These are phyloP conservation scores for Penicillium taxi DNA, from an alignment of 495 filamentous ascomycete genomes.

Conservation along the genomic window DNA sequence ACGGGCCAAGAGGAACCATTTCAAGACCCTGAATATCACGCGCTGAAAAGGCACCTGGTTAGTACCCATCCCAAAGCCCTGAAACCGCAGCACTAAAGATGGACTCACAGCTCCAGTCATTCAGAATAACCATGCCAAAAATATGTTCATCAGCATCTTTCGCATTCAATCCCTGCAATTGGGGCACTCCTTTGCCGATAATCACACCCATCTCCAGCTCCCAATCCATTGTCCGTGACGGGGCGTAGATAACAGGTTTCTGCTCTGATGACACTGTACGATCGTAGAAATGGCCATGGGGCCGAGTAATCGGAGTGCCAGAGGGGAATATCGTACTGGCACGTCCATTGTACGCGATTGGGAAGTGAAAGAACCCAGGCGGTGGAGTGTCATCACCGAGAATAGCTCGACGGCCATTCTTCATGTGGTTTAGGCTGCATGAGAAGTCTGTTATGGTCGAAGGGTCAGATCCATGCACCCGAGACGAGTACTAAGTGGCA, in stretches of 20 bases:
- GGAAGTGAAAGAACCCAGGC: conserved; percentile 28
- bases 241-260: conserved; percentile 39
- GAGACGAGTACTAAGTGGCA: background rate
- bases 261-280: conserved; percentile 10
- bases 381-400: conserved; percentile 29
- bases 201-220: conserved; percentile 80
- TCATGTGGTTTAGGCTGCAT: conserved; percentile 30
- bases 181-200: conserved; percentile 40
- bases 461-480: background rate
- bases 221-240: conserved; percentile 60
- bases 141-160: conserved; percentile 58
- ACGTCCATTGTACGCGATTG: conserved; percentile 59
- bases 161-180: conserved; percentile 13
- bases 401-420: conserved; percentile 24
- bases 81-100: background rate
- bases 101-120: conserved; percentile 80
- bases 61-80: background rate
- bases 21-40: conserved; percentile 32
- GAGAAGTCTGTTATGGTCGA: conserved; percentile 64
- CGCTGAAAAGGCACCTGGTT: conserved; percentile 11
- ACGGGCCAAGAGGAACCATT: conserved; percentile 30
- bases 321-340: conserved; percentile 65
- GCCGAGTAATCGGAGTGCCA: conserved; percentile 60
- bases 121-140: conserved; percentile 81
- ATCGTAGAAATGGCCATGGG: conserved; percentile 63